Evolutionary conservation across 2,329 filamentous ascomycete species (phyloP).

Genomic region (Zasmidium angulare): DNA sequence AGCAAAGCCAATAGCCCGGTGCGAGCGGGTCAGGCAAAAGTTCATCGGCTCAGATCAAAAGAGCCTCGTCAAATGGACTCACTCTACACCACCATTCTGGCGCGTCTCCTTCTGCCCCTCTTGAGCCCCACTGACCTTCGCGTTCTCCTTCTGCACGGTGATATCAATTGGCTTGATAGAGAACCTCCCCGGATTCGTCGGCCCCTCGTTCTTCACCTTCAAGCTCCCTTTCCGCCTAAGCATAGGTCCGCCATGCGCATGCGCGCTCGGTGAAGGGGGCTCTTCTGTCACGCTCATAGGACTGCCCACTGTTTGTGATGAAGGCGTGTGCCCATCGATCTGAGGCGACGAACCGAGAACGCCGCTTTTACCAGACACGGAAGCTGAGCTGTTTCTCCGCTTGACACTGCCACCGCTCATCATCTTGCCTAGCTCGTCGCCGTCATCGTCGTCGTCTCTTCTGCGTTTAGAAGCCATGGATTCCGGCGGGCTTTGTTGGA

Average conservation of each 20-base stretch:
- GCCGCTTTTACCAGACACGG: slow-evolving; percentile 23
- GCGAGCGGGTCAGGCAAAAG: neutral
- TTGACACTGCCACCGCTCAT: slow-evolving; percentile 48
- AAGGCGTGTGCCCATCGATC: neutral
- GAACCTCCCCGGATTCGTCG: slow-evolving; percentile 25
- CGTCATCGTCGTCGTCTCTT: slow-evolving; percentile 89
- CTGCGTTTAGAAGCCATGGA: slow-evolving; percentile 74
- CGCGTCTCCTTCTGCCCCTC: neutral
- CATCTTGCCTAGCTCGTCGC: slow-evolving; percentile 86
- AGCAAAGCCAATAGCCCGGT: neutral
- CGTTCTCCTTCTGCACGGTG: slow-evolving; percentile 1
- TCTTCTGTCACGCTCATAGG: slow-evolving; percentile 14
- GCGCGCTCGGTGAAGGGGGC: slow-evolving; percentile 16
- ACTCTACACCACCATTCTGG: neutral
- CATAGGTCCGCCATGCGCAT: slow-evolving; percentile 15
- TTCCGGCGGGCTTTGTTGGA: slow-evolving; percentile 16
- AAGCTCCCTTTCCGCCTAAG: slow-evolving; percentile 46
- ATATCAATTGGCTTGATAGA: slow-evolving; percentile 29
- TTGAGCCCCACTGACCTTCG: neutral
- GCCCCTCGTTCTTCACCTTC: slow-evolving; percentile 44
- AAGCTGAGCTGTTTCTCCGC: slow-evolving; percentile 42
- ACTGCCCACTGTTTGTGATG: slow-evolving; percentile 1
- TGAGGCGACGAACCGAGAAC: slow-evolving; percentile 18
- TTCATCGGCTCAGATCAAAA: neutral
- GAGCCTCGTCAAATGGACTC: neutral